Evolutionary conservation across 139 green algal genomes (phyloP).

Genomic region (Tetradesmus obliquus): DNA sequence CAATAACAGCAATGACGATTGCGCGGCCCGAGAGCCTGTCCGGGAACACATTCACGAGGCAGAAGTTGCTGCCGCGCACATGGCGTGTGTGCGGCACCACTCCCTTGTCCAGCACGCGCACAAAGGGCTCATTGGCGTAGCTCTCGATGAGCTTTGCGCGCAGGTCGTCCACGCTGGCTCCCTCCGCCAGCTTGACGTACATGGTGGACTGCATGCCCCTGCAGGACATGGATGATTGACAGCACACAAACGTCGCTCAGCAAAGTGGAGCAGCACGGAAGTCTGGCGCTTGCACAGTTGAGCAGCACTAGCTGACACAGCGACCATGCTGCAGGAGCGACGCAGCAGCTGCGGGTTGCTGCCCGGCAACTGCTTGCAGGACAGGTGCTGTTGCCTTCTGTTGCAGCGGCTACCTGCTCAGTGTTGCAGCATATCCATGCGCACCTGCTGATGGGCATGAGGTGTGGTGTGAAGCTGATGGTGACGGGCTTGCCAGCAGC

Average conservation of each 20-base stretch:
- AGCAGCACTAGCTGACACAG: neutral
- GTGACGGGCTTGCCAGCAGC: constrained; percentile 76
- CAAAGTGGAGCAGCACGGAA: neutral
- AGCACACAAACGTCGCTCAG: neutral
- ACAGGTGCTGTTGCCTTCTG: no score
- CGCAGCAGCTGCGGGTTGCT: neutral
- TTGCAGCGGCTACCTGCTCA: no score
- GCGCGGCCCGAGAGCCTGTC: constrained; percentile 90
- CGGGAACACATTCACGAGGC: constrained; percentile 89
- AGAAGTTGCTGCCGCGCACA: constrained; percentile 95
- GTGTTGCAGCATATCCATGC: neutral
- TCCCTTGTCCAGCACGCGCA: constrained; percentile 83
- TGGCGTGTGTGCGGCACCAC: constrained; percentile 91
- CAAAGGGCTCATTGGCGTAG: constrained; percentile 88
- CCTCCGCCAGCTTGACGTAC: constrained; percentile 89
- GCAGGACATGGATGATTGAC: neutral
- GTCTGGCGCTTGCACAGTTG: neutral
- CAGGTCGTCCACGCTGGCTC: constrained; percentile 81
- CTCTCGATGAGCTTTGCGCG: constrained; percentile 58
- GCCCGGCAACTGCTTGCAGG: neutral
- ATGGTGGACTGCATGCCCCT: constrained; percentile 97
- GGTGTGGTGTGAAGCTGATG: constrained; percentile 97
- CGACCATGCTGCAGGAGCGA: neutral
- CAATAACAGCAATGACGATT: constrained; percentile 95
- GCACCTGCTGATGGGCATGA: constrained; percentile 94